Conservation (phyloP, 352 stramenopile genomes). For the Lagenidium sp. region DNA sequence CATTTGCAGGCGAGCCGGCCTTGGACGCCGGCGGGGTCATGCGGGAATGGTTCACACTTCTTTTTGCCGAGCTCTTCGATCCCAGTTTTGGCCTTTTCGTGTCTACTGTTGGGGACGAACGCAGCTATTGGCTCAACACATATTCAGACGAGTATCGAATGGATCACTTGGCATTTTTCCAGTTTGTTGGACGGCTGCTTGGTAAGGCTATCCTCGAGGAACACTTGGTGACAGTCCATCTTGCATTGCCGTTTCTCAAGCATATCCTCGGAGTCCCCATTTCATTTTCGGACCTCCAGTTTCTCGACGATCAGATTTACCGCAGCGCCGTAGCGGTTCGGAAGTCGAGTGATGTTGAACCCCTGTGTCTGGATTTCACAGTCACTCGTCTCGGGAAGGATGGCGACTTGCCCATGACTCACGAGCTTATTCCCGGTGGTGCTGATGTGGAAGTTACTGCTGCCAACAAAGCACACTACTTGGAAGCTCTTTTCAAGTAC, state of each 20-base stretch:
- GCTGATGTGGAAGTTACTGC: slow-evolving; percentile 89
- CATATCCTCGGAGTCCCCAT: slow-evolving; percentile 83
- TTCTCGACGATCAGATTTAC: slow-evolving; percentile 82
- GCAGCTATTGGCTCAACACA: slow-evolving; percentile 83
- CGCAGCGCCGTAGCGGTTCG: slow-evolving; percentile 57
- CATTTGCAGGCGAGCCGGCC: slow-evolving; percentile 80
- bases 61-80: slow-evolving; percentile 80
- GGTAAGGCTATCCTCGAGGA: slow-evolving; percentile 85
- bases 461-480: slow-evolving; percentile 93
- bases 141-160: slow-evolving; percentile 37
- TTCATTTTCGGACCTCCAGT: slow-evolving; percentile 86
- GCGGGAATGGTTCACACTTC: slow-evolving; percentile 86
- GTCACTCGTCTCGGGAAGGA: slow-evolving; percentile 54
- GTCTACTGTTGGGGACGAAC: slow-evolving; percentile 56
- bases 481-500: slow-evolving; percentile 94
- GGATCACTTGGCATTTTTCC: slow-evolving; percentile 74
- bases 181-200: slow-evolving; percentile 71
- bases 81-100: slow-evolving; percentile 69
- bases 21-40: slow-evolving; percentile 86
- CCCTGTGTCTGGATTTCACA: slow-evolving; percentile 73
- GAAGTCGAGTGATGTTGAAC: slow-evolving; percentile 67
- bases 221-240: slow-evolving; percentile 63
- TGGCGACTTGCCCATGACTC: slow-evolving; percentile 23
- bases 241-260: slow-evolving; percentile 82
- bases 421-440: slow-evolving; percentile 89